Conservation (phyloP, 352 stramenopile genomes). For the Phytophthora chlamydospora region DNA sequence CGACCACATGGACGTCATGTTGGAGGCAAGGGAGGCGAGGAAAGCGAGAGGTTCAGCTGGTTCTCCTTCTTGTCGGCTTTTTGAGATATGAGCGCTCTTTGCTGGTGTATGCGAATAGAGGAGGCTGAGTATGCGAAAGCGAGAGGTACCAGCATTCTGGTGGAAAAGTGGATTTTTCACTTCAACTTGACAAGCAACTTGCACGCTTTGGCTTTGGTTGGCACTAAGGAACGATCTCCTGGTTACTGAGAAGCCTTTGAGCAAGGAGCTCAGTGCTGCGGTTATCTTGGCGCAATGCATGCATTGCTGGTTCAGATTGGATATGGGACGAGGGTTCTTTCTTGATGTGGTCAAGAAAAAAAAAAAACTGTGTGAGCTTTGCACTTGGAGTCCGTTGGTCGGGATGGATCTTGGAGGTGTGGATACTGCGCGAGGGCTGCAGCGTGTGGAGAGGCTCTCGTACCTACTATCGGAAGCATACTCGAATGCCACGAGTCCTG, state of each 20-base stretch:
- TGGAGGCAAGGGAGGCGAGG: neutral
- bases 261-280: too few relatives aligned
- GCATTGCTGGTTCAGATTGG: neutral
- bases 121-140: neutral
- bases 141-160: slow-evolving; percentile 3
- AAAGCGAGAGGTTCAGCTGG: neutral
- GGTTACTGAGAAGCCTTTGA: neutral
- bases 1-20: slow-evolving; percentile 75
- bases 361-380: too few relatives aligned
- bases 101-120: slow-evolving; percentile 19
- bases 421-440: slow-evolving; percentile 20
- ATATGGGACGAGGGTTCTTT: slow-evolving; percentile 29
- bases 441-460: slow-evolving; percentile 32
- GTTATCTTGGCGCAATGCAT: too few relatives aligned
- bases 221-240: neutral
- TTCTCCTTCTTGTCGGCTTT: slow-evolving; percentile 1
- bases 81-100: slow-evolving; percentile 21
- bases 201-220: neutral
- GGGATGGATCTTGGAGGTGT: slow-evolving; percentile 18
- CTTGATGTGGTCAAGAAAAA: slow-evolving; percentile 1
- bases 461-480: slow-evolving; percentile 12
- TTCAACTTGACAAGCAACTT: too few relatives aligned
- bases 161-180: neutral
- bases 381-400: neutral
- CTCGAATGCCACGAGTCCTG: slow-evolving; percentile 3